A percentile compares a stretch with the other conserved stretches of the same genome.
phyloP scores from a whole-genome alignment of 2,329 filamentous ascomycete genomes.

The Xylariales sp. region DNA sequence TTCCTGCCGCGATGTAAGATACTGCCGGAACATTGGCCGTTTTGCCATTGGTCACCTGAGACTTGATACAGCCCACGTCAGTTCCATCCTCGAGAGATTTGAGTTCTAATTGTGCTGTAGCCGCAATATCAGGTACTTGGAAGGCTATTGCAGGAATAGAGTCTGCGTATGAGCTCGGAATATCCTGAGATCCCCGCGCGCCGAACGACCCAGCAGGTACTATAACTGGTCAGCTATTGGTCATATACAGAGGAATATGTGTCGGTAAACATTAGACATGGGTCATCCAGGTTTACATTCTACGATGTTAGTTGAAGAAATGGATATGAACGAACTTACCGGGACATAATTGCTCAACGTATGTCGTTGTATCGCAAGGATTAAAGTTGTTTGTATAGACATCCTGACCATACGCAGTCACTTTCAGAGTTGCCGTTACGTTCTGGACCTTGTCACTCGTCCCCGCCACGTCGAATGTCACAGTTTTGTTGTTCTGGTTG shows the following conservation, averaged over 20 bases:
- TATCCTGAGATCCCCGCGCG: conserved; percentile 65
- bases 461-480: conserved; percentile 80
- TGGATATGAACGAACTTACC: no score
- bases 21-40: conserved; percentile 70
- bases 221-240: no score
- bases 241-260: no score
- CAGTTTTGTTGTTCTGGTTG: conserved; percentile 65
- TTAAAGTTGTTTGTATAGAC: conserved; percentile 80
- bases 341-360: conserved; percentile 74
- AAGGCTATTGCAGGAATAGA: conserved; percentile 88
- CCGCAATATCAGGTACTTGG: conserved; percentile 83
- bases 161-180: conserved; percentile 66
- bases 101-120: conserved; percentile 74
- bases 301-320: no score
- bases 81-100: conserved; percentile 53
- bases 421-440: conserved; percentile 69
- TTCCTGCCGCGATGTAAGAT: conserved; percentile 75
- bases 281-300: no score
- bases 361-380: conserved; percentile 67
- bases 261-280: no score
- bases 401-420: conserved; percentile 78
- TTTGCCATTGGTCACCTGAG: conserved; percentile 82
- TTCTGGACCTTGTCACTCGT: conserved; percentile 70
- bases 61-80: conserved; percentile 77
- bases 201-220: conserved; percentile 72